Base-by-base conservation (phyloP, 169 alveolate species). In the Cryptosporidium muris region DNA sequence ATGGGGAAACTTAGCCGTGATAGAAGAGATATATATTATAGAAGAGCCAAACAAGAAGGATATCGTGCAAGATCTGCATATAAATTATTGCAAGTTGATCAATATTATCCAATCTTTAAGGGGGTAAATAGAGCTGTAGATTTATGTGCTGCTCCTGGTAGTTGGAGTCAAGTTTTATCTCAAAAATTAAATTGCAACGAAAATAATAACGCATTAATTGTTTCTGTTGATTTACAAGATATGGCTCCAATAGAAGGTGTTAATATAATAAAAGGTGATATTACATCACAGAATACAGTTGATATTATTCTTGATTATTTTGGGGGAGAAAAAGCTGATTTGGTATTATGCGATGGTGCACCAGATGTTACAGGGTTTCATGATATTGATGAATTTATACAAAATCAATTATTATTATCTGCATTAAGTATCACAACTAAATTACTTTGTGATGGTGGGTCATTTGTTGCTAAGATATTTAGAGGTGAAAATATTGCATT, bases 81-180 rank as follows among this genome's bases (percentile, higher is more conserved):
- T 89, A 98, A 98, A 85, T 88, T 98, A 52, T 88, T 97, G 40
- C 96, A 98, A 89, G 94, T 97, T 12, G 97, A 97, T 92, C 97
- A 97, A 68, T 94, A 95, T 52, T 95, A 95, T 74, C 92, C 93
- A 56, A 94, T 96, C 16, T 90, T 94, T 66, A 88, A 88, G 47
- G 60, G 81, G 1, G 93, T 88, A 4, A 89, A 91, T 8, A 95
- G 97, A 80, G 97, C 95, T 40, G 98, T 98, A 14, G 99, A 98
- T 88, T 88, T 98, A 64, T 98, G 99, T 88, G 99, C 99, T 4
- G 99, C 99, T 1, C 99, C 99, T 0, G 99, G 99, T 9, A 95
- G 99, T 81, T 98, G 99, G 99, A 92, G 97, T 3, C 98, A 97
- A 89, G 98, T 97, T 65, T 62, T 94, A 64, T 51, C 68, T 16